Conservation (phyloP, 176 grass and related monocot genomes). For the Chloris gayana region DNA sequence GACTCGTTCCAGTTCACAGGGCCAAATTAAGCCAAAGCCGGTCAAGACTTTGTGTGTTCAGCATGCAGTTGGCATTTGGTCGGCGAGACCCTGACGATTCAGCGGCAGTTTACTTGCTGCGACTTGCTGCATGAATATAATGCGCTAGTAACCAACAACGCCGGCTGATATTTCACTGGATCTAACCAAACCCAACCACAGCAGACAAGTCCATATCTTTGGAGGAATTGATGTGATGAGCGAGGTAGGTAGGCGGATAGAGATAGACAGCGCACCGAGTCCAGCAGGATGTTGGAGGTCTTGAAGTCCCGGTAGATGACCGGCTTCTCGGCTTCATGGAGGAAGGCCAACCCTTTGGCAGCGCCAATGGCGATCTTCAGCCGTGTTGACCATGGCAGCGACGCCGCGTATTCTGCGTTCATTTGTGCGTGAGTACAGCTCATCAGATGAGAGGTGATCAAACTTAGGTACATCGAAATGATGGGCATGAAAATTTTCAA, state of each 20-base stretch:
- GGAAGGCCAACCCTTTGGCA: conserved; percentile 83
- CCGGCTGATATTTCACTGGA: not conserved
- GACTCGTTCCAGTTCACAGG: conserved; percentile 25
- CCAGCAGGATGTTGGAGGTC: conserved; percentile 93
- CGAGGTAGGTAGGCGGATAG: not conserved
- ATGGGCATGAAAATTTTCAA: not conserved
- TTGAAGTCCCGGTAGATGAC: conserved; percentile 99
- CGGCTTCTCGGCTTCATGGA: conserved; percentile 85
- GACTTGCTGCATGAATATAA: conserved; percentile 2
- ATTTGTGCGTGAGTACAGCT: not conserved
- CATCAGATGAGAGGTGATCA: conserved; percentile 25
- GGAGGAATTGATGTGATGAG: not conserved
- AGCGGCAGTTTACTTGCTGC: conserved; percentile 25
- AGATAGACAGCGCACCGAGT: conserved; percentile 55
- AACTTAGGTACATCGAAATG: not conserved
- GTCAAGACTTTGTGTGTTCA: conserved; percentile 30
- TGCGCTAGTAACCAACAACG: not conserved
- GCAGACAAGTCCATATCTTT: not conserved
- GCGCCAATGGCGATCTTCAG: conserved; percentile 88
- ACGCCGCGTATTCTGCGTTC: conserved; percentile 66
- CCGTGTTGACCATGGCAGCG: conserved; percentile 86
- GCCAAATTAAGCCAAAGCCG: not conserved
- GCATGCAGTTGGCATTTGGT: conserved; percentile 38
- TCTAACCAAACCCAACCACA: conserved; percentile 5
- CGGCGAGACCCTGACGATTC: conserved; percentile 24